Evolutionary conservation across 2,329 filamentous ascomycete species (phyloP), one percentile per base, ranked within the genome.

Genomic region (Apiospora malaysiana): DNA sequence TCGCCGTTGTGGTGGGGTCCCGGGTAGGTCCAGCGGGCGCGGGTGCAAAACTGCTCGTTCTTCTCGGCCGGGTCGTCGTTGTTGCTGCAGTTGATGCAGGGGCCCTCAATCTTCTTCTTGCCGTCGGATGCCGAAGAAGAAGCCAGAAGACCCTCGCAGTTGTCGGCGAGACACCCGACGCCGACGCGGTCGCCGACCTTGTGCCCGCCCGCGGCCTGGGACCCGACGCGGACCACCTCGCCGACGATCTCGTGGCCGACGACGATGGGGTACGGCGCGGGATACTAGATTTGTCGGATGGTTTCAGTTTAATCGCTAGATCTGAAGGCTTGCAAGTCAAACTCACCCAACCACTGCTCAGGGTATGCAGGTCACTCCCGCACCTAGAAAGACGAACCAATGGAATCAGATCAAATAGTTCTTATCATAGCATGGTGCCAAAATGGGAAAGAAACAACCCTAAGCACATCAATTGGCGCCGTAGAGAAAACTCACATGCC

Each of bases 161-260:
- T 80, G 70, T 77, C 77, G 59, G 81, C 82, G 71, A 87, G 84
- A 14, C 85, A 85, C 70, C 86, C 85, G 42, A 87, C 79, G 42
- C 85, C 86, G 47, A 87, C 85, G 18, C 86, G 82, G 72, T 90
- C 87, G 65, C 88, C 87, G 27, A 87, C 71, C 56, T 82, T 80
- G 76, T 87, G 82, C 21, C 79, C 72, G 12, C 72, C 77, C 9
- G 81, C 75, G 25, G 76, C 73, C 45, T 72, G 68, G 16, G 78
- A 75, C 6, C 85, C 85, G 37, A 87, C 76, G 14, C 81, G 81
- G 42, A 82, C 79, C 1, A 83, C 81, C 12, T 76, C 80, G 16
- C 85, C 85, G 71, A 86, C 81, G 51, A 87, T 87, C 71, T 87
- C 85, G 75, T 87, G 85, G 51, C 85, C 85, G 8, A 84, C 81